phyloP scores from a whole-genome alignment of 2,329 filamentous ascomycete species.

The Daldinia eschscholtzii region DNA sequence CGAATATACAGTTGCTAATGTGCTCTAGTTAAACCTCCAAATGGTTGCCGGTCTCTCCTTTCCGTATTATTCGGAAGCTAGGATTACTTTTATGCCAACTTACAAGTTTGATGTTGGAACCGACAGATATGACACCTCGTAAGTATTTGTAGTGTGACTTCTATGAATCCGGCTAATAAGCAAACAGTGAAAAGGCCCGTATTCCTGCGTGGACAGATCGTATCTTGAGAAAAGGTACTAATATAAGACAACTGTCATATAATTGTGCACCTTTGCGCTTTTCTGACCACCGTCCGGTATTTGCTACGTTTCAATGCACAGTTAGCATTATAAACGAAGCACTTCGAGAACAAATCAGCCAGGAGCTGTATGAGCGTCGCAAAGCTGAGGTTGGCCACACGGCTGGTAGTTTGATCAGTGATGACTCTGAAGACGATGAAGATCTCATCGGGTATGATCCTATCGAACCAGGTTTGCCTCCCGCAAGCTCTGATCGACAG shows the following conservation, averaged over 20 bases:
- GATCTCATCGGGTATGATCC: constrained; percentile 85
- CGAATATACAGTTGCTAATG: constrained; percentile 34
- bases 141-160: constrained; percentile 53
- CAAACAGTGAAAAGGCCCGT: constrained; percentile 83
- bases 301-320: constrained; percentile 85
- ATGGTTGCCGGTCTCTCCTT: constrained; percentile 95
- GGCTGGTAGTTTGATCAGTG: constrained; percentile 66
- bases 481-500: constrained; percentile 75
- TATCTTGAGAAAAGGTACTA: constrained; percentile 86
- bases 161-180: constrained; percentile 50
- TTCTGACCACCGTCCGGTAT: constrained; percentile 97
- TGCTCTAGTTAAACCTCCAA: constrained; percentile 82
- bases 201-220: constrained; percentile 99
- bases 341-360: constrained; percentile 77
- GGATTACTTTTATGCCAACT: constrained; percentile 89
- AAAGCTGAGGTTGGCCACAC: constrained; percentile 74
- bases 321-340: constrained; percentile 85
- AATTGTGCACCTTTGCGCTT: constrained; percentile 85
- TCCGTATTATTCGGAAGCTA: constrained; percentile 89
- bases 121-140: constrained; percentile 92
- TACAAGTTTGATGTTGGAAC: constrained; percentile 95
- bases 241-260: constrained; percentile 86
- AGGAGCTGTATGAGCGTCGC: constrained; percentile 78
- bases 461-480: constrained; percentile 81
- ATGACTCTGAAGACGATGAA: constrained; percentile 79